These are phyloP conservation scores for Antitrichia curtipendula DNA, from an alignment of 225 moss, liverwort and hornwort species.

Conservation along the genomic window DNA sequence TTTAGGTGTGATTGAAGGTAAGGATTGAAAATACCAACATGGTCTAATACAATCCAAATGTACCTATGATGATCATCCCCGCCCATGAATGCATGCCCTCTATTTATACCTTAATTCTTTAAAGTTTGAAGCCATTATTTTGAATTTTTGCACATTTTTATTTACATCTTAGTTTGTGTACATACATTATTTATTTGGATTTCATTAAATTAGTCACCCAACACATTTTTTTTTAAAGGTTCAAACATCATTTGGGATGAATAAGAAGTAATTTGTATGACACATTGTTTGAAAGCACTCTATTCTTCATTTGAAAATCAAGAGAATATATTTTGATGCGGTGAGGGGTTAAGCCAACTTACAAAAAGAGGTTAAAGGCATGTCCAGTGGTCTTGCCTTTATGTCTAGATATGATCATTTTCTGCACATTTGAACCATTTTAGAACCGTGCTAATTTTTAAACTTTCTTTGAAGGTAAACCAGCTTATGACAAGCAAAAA, in stretches of 20 bases:
- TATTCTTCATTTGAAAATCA: not conserved
- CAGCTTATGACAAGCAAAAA: too few species aligned
- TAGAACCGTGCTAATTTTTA: rapidly evolving
- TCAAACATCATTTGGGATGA: not conserved
- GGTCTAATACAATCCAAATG: rapidly evolving
- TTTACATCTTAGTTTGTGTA: rapidly evolving
- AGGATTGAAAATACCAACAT: not conserved
- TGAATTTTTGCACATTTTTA: not conserved
- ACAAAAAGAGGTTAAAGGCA: not conserved
- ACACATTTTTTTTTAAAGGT: not conserved
- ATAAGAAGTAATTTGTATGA: not conserved
- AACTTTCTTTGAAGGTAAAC: not conserved
- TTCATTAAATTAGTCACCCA: not conserved
- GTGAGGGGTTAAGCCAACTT: not conserved
- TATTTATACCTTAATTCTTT: not conserved
- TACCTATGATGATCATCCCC: rapidly evolving
- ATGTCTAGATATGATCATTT: not conserved
- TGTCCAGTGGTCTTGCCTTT: not conserved
- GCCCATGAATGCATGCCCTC: not conserved
- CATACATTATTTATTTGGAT: not conserved
- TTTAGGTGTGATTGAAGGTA: not conserved
- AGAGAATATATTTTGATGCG: not conserved
- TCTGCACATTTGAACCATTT: not conserved
- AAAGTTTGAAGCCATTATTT: not conserved
- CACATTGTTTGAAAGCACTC: rapidly evolving